Percentiles rank a stretch among this genome's conserved stretches.
These are phyloP conservation scores for Mortierella antarctica DNA, from an alignment of 192 early-diverging fungal genomes.

Conservation along the genomic window DNA sequence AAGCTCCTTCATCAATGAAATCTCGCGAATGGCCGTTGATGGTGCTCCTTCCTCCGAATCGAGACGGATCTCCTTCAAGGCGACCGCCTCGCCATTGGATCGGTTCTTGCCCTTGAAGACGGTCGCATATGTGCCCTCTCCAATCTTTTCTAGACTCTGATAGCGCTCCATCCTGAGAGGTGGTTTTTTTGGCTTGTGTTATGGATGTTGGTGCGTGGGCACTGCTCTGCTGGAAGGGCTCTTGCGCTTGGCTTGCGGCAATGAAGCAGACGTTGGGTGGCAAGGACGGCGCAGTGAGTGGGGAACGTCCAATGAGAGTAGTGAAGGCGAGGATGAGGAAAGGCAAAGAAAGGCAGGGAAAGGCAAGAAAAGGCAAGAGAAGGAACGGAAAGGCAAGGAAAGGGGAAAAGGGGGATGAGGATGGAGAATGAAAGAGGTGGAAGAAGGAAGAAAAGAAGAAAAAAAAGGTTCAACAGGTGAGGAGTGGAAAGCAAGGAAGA, in stretches of 20 bases:
- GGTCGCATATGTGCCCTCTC: conserved; percentile 97
- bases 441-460: background rate
- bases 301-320: background rate
- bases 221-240: too few relatives aligned
- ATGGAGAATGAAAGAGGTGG: background rate
- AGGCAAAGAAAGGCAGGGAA: background rate
- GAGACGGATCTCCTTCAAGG: conserved; percentile 94
- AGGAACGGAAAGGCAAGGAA: too few relatives aligned
- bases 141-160: conserved; percentile 90
- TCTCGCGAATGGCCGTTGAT: conserved; percentile 97
- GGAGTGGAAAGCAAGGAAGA: background rate
- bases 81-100: conserved; percentile 86
- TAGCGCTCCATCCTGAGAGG: conserved; percentile 57
- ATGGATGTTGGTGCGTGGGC: too few relatives aligned
- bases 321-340: background rate
- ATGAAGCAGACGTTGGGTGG: too few relatives aligned
- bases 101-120: conserved; percentile 88
- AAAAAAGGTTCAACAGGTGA: too few relatives aligned
- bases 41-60: conserved; percentile 95
- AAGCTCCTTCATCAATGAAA: conserved; percentile 97
- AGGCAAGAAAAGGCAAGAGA: too few relatives aligned
- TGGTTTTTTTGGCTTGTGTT: too few relatives aligned
- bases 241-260: too few relatives aligned
- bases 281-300: too few relatives aligned
- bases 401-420: background rate